Evolutionary conservation across 495 filamentous ascomycete species (phyloP).

Genomic region (Tuber aestivum): DNA sequence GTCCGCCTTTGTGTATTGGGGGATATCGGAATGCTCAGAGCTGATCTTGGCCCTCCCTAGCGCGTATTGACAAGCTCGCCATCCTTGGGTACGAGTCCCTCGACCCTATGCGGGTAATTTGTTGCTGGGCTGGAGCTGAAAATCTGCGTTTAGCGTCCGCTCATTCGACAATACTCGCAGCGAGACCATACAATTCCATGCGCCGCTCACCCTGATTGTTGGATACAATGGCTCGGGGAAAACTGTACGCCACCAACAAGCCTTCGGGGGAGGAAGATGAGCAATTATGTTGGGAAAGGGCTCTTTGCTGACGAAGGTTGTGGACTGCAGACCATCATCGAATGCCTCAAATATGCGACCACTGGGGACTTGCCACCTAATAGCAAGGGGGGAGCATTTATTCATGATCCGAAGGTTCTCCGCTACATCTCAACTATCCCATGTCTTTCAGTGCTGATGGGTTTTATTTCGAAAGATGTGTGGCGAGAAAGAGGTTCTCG

Average conservation of each 20-base stretch:
- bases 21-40: neutral
- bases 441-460: slow-evolving; percentile 24
- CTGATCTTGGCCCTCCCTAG: slow-evolving; percentile 40
- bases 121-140: slow-evolving; percentile 15
- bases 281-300: neutral
- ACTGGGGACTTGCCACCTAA: slow-evolving; percentile 91
- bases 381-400: slow-evolving; percentile 88
- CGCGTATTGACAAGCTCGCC: slow-evolving; percentile 82
- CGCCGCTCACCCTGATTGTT: slow-evolving; percentile 89
- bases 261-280: slow-evolving; percentile 4
- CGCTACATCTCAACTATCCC: neutral
- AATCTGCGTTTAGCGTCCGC: slow-evolving; percentile 58
- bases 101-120: slow-evolving; percentile 10
- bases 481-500: slow-evolving; percentile 83
- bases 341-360: slow-evolving; percentile 97
- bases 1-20: neutral
- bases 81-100: slow-evolving; percentile 60
- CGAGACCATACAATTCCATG: slow-evolving; percentile 82
- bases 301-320: slow-evolving; percentile 22
- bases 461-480: slow-evolving; percentile 53
- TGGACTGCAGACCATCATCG: slow-evolving; percentile 73
- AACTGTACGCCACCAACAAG: slow-evolving; percentile 52
- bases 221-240: slow-evolving; percentile 97
- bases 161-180: slow-evolving; percentile 75
- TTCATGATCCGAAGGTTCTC: slow-evolving; percentile 82